A percentile compares a stretch with the other conserved stretches of the same genome.
phyloP scores from a whole-genome alignment of 1,284 basidiomycete species.

The Pulveroboletus ridleyi region DNA sequence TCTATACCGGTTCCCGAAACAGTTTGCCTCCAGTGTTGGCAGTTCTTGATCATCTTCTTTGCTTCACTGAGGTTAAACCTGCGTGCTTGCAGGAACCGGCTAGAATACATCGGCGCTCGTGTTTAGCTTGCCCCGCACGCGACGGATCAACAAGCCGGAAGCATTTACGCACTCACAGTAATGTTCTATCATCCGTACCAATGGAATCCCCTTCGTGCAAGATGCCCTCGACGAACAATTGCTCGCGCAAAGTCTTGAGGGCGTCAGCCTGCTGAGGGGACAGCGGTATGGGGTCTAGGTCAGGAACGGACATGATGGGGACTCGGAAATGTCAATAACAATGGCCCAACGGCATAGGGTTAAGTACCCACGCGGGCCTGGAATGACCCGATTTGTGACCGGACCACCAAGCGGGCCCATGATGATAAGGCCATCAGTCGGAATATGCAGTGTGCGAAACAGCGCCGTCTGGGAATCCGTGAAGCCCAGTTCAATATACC shows the following conservation, averaged over 20 bases:
- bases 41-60: constrained; percentile 64
- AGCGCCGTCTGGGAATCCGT: background rate
- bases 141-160: background rate
- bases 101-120: constrained; percentile 34
- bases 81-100: constrained; percentile 73
- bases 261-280: constrained; percentile 30
- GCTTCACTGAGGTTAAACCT: constrained; percentile 60
- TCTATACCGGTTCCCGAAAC: constrained; percentile 65
- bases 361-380: background rate
- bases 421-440: no score
- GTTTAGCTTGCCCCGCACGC: constrained; percentile 11
- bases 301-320: constrained; percentile 24
- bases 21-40: constrained; percentile 63
- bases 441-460: background rate
- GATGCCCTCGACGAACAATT: constrained; percentile 56
- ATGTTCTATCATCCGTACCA: constrained; percentile 67
- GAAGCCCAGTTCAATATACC: background rate
- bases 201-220: constrained; percentile 67
- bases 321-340: background rate
- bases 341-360: no score
- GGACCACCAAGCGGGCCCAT: background rate
- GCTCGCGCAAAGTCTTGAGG: constrained; percentile 49
- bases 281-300: constrained; percentile 15
- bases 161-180: constrained; percentile 50
- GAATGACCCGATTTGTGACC: constrained; percentile 8